A percentile compares a stretch with the other conserved stretches of the same genome.
These are phyloP conservation scores for Infundibulicybe gibba DNA, from an alignment of 768 basidiomycete species.

Conservation along the genomic window DNA sequence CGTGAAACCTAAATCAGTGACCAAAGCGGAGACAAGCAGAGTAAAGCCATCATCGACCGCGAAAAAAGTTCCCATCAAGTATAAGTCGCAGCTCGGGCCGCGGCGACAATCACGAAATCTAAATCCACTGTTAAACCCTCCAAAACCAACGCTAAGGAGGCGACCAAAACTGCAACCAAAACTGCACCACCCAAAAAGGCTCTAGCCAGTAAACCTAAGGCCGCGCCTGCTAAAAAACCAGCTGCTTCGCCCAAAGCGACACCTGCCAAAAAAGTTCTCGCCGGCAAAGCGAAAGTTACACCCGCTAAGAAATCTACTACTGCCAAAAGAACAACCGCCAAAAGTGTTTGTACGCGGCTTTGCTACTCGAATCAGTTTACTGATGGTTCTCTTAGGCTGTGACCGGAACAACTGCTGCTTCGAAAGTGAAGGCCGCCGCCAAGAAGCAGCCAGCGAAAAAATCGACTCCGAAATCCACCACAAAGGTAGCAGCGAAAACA, in stretches of 20 bases:
- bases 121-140: constrained; percentile 22
- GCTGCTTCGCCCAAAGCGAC: not conserved
- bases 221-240: too few relatives aligned
- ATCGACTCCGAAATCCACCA: constrained; percentile 23
- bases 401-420: constrained; percentile 35
- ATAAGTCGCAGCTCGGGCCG: constrained; percentile 7
- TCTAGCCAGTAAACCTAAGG: constrained; percentile 13
- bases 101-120: constrained; percentile 19
- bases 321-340: constrained; percentile 16
- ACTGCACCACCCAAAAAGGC: constrained; percentile 29
- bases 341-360: constrained; percentile 31
- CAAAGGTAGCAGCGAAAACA: constrained; percentile 16
- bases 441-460: constrained; percentile 34
- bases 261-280: constrained; percentile 18
- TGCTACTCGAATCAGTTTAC: not conserved
- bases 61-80: too few relatives aligned
- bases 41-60: too few relatives aligned
- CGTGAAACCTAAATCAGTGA: too few relatives aligned
- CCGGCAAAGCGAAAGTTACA: constrained; percentile 24
- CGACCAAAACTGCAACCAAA: constrained; percentile 20
- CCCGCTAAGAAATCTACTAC: constrained; percentile 27
- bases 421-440: constrained; percentile 39
- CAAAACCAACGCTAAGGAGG: constrained; percentile 9
- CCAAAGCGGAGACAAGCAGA: too few relatives aligned
- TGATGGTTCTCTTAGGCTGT: constrained; percentile 25